Evolutionary conservation across 2,329 filamentous ascomycete species (phyloP), one percentile per base, ranked within the genome.

Genomic region (Calonectria henricotiae): DNA sequence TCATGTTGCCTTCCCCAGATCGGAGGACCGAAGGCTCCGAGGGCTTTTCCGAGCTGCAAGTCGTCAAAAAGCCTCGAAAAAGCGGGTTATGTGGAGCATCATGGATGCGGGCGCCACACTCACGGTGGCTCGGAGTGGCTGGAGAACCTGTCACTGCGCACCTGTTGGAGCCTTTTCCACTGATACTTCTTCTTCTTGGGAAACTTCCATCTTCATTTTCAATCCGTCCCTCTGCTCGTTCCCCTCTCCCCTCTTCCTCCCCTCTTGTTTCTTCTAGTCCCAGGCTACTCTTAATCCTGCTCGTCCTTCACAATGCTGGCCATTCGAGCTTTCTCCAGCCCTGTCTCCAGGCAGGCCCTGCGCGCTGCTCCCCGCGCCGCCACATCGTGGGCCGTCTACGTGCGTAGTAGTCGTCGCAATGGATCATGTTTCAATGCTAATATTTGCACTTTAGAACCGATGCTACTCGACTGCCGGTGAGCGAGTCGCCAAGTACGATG

Each of bases 401-500:
- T 83, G 80, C 68, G 77, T 75, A 73, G 75, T 68, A 55, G 69
- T 62, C 62, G 67, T 62, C 69, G 66, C 65, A 62, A 70, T 55
- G 69, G 65, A 64, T 27, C 67, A 62, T 39, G n/a, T 65, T 20
- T 61, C 61, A 60, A 76, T 72, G 60, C 77, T 78, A 30, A 78
- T 67, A 65, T 11, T n/a, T 20, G 17, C 46, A 46, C 7, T 74
- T 32, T 62, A 90, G 87, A 85, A 84, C 82, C 86, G 90, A 82
- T 89, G 84, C 85, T 95, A 92, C 86, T 90, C 89, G 82, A 89
- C 87, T 82, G 83, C 84, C 71, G 85, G 89, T 71, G 90, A 93
- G 47, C 90, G 90, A 79, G 95, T 98, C 79, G 96, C 95, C 84
- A 94, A 96, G 87, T 99, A 98, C 88, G 92, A 94, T 80, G 96